Evolutionary conservation across 2,329 filamentous ascomycete genomes (phyloP).

Genomic region (Hypoxylon sp.): DNA sequence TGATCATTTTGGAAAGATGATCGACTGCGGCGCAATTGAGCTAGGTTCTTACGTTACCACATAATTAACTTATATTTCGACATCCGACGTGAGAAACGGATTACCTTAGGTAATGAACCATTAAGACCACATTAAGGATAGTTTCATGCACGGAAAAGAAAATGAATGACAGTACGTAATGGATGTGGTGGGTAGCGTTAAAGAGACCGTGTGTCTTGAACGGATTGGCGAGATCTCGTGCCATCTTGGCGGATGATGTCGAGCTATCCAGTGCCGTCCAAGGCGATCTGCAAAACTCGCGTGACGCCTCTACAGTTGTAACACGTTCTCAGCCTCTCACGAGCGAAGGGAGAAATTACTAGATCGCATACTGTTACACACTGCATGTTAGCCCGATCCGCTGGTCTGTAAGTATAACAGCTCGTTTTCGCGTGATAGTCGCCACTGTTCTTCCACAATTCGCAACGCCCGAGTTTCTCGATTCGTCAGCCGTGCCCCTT

Average conservation of each 20-base stretch:
- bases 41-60: constrained; percentile 24
- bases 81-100: constrained; percentile 16
- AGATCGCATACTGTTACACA: constrained; percentile 9
- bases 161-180: constrained; percentile 32
- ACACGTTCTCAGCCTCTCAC: constrained; percentile 5
- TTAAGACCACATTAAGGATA: not conserved
- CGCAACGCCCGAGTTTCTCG: constrained; percentile 12
- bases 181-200: constrained; percentile 6
- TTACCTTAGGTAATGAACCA: constrained; percentile 4
- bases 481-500: constrained; percentile 32
- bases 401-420: not conserved
- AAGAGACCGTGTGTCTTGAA: constrained; percentile 17
- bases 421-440: constrained; percentile 25
- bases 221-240: constrained; percentile 38
- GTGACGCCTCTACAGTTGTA: constrained; percentile 27
- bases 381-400: constrained; percentile 13
- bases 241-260: constrained; percentile 30
- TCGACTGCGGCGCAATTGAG: constrained; percentile 24
- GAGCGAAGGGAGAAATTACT: constrained; percentile 15
- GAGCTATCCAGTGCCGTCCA: constrained; percentile 16
- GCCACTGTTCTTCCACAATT: constrained; percentile 30
- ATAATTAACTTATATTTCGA: not conserved
- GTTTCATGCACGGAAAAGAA: constrained; percentile 14
- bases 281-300: constrained; percentile 29
- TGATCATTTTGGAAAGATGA: constrained; percentile 25